Conservation (phyloP, 2,329 filamentous ascomycete genomes). For the Thermothelomyces thermophilus region DNA sequence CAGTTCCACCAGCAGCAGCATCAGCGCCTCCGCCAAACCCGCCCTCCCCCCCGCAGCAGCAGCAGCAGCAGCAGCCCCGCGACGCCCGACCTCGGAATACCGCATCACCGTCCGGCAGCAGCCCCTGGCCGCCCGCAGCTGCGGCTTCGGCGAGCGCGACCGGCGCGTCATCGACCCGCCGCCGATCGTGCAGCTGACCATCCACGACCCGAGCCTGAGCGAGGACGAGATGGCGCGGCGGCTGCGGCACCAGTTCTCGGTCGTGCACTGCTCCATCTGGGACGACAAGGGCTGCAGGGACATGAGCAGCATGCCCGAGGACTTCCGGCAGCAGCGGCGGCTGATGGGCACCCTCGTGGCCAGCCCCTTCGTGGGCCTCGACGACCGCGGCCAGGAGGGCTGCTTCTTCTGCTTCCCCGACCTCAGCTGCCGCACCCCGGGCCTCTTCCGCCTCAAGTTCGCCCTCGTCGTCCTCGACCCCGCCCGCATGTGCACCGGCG, state of each 20-base stretch:
- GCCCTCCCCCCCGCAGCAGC: constrained; percentile 6
- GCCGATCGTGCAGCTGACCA: constrained; percentile 68
- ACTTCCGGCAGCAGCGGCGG: constrained; percentile 64
- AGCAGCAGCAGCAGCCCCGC: constrained; percentile 1
- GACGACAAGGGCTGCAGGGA: constrained; percentile 62
- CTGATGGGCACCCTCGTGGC: constrained; percentile 76
- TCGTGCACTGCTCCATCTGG: constrained; percentile 72
- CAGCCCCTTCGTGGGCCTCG: constrained; percentile 67
- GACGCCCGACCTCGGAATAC: constrained; percentile 28
- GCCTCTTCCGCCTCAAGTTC: constrained; percentile 68
- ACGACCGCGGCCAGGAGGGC: constrained; percentile 65
- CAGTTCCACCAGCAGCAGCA: neutral
- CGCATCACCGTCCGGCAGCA: constrained; percentile 65
- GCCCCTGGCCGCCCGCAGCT: constrained; percentile 69
- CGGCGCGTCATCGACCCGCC: constrained; percentile 77
- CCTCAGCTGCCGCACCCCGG: constrained; percentile 70
- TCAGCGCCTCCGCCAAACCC: neutral
- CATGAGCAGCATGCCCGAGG: constrained; percentile 63
- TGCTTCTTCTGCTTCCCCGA: constrained; percentile 86
- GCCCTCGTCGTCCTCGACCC: constrained; percentile 66
- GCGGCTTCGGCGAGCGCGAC: constrained; percentile 77
- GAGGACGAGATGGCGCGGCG: constrained; percentile 46
- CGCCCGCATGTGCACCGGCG: constrained; percentile 46
- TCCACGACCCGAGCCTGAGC: constrained; percentile 51
- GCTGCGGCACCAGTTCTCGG: constrained; percentile 57